phyloP scores from a whole-genome alignment of 2,329 filamentous ascomycete genomes.

The Alternaria infectoria region DNA sequence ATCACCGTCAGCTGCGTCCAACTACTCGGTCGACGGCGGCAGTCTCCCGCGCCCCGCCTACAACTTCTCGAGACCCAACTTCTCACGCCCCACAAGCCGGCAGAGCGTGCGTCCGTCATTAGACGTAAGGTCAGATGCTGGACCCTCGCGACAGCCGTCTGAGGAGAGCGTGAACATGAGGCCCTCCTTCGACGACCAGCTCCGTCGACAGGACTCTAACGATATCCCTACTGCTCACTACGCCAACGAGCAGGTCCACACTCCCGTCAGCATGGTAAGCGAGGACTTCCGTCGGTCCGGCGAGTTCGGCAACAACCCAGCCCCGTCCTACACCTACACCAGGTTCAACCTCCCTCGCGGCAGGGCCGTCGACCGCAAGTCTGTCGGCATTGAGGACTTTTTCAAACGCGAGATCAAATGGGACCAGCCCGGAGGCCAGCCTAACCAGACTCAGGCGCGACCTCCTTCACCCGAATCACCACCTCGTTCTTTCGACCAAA shows the following conservation, averaged over 20 bases:
- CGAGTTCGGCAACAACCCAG: slow-evolving; percentile 58
- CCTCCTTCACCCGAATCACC: slow-evolving; percentile 50
- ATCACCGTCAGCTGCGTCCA: slow-evolving; percentile 85
- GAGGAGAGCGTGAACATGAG: slow-evolving; percentile 46
- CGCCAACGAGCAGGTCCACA: slow-evolving; percentile 69
- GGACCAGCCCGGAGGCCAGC: slow-evolving; percentile 57
- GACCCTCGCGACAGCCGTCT: slow-evolving; percentile 43
- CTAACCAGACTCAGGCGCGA: slow-evolving; percentile 39
- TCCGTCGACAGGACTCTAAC: slow-evolving; percentile 49
- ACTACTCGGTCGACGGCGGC: slow-evolving; percentile 68
- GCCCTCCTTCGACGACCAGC: slow-evolving; percentile 48
- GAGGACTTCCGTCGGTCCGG: slow-evolving; percentile 67
- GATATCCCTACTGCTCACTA: slow-evolving; percentile 64
- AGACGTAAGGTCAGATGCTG: slow-evolving; percentile 46
- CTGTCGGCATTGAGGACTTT: slow-evolving; percentile 47
- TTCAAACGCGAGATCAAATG: slow-evolving; percentile 63
- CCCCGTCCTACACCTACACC: slow-evolving; percentile 83
- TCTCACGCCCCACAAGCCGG: slow-evolving; percentile 86
- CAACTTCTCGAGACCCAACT: slow-evolving; percentile 80
- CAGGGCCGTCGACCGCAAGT: slow-evolving; percentile 72
- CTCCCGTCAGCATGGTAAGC: slow-evolving; percentile 74
- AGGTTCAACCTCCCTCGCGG: slow-evolving; percentile 85
- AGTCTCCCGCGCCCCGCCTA: slow-evolving; percentile 75
- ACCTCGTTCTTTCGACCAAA: slow-evolving; percentile 44
- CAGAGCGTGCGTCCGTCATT: slow-evolving; percentile 62